Percentiles rank a stretch among this genome's conserved stretches.
phyloP scores from a whole-genome alignment of 805 yeast genomes.

The Metschnikowia aberdeeniae region DNA sequence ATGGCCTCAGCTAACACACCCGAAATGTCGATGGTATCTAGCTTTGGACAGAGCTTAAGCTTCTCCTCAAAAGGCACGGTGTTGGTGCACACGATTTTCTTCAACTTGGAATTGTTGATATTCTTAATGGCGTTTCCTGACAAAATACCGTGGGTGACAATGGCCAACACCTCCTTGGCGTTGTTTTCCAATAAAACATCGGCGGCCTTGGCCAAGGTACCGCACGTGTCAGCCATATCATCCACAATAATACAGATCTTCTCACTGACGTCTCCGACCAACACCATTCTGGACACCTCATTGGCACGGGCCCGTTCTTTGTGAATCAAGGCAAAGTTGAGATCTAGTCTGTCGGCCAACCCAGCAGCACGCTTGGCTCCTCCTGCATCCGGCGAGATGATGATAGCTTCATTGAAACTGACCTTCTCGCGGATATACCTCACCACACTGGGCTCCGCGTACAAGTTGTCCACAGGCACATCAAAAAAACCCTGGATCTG shows the following conservation, averaged over 20 bases:
- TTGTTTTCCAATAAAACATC: slow-evolving; percentile 65
- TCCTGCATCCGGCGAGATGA: slow-evolving; percentile 86
- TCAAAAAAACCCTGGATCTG: slow-evolving; percentile 85
- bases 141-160: slow-evolving; percentile 78
- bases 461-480: slow-evolving; percentile 78
- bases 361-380: slow-evolving; percentile 90
- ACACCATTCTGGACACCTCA: slow-evolving; percentile 79
- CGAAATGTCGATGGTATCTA: slow-evolving; percentile 67
- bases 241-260: slow-evolving; percentile 76
- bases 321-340: slow-evolving; percentile 79
- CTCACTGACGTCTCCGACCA: slow-evolving; percentile 78
- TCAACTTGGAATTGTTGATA: slow-evolving; percentile 63
- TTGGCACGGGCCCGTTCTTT: slow-evolving; percentile 82
- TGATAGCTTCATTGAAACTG: slow-evolving; percentile 58
- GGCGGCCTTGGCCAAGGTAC: slow-evolving; percentile 79
- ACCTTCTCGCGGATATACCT: slow-evolving; percentile 65
- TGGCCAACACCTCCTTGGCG: slow-evolving; percentile 72
- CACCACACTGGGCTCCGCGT: slow-evolving; percentile 80
- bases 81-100: slow-evolving; percentile 72
- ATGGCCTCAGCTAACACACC: slow-evolving; percentile 77
- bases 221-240: slow-evolving; percentile 91
- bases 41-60: slow-evolving; percentile 51
- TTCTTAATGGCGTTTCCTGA: slow-evolving; percentile 71
- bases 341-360: slow-evolving; percentile 71
- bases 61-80: slow-evolving; percentile 75